phyloP scores from a whole-genome alignment of 73 alveolate species.

The Tetrahymena elliotti region DNA sequence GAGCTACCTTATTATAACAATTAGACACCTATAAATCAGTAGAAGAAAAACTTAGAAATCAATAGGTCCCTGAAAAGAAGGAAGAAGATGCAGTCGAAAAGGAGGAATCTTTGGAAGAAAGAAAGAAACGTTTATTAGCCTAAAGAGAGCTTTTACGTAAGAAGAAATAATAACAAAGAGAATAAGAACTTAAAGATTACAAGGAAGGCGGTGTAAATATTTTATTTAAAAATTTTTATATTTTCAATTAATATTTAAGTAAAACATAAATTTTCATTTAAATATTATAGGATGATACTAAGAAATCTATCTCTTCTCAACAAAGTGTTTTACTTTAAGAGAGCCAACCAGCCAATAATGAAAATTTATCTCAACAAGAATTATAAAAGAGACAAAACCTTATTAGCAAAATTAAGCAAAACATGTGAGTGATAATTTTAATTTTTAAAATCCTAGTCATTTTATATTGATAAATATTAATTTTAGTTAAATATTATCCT shows the following conservation, averaged over 20 bases:
- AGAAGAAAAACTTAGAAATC: neutral
- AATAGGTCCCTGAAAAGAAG: slow-evolving; percentile 4
- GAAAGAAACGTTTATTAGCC: slow-evolving; percentile 23
- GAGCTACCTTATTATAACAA: slow-evolving; percentile 5
- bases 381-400: neutral
- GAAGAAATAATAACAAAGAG: slow-evolving; percentile 25
- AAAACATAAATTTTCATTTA: neutral
- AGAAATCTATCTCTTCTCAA: neutral
- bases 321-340: neutral
- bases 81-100: neutral
- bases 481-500: neutral
- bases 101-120: slow-evolving; percentile 26
- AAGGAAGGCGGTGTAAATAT: neutral
- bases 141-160: slow-evolving; percentile 28
- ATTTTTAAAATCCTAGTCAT: neutral
- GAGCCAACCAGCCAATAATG: neutral
- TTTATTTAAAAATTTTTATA: too few species aligned
- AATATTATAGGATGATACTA: neutral
- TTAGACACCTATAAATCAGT: neutral
- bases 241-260: neutral
- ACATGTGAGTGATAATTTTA: neutral
- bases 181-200: slow-evolving; percentile 9
- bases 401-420: neutral
- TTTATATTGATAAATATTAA: too few species aligned
- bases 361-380: neutral